phyloP scores from a whole-genome alignment of 2,329 filamentous ascomycete genomes.

The Domatiomyces catenatus region DNA sequence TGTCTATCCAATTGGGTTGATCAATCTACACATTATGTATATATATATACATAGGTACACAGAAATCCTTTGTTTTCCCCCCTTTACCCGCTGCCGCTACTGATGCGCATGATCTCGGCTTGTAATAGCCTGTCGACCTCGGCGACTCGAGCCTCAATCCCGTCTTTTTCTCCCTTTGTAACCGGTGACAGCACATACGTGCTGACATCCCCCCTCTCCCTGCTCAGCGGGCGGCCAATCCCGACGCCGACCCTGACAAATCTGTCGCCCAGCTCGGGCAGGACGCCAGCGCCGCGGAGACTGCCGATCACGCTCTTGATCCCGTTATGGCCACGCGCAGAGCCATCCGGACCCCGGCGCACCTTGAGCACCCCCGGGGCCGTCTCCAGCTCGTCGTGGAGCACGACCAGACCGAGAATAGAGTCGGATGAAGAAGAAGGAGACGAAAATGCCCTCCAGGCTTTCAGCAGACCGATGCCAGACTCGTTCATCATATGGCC shows the following conservation, averaged over 20 bases:
- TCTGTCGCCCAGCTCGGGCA: constrained; percentile 36
- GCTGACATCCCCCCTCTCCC: constrained; percentile 53
- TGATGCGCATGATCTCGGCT: neutral
- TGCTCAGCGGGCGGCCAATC: constrained; percentile 62
- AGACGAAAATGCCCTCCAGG: constrained; percentile 42
- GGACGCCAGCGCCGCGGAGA: constrained; percentile 17
- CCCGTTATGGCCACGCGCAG: constrained; percentile 59
- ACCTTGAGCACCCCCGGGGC: constrained; percentile 52
- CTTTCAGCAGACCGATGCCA: constrained; percentile 52
- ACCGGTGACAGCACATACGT: constrained; percentile 64
- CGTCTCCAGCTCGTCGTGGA: constrained; percentile 80
- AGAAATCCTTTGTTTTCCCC: neutral
- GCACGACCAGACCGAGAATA: constrained; percentile 48
- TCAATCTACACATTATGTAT: no score
- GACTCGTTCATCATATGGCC: constrained; percentile 72
- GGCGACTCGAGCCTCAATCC: constrained; percentile 34
- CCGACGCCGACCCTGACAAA: constrained; percentile 59
- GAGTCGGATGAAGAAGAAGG: constrained; percentile 19
- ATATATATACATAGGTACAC: no score
- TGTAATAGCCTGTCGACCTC: constrained; percentile 22
- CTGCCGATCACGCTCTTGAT: constrained; percentile 43
- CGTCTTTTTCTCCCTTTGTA: constrained; percentile 34
- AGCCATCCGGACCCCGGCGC: constrained; percentile 36
- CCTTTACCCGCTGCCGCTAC: neutral
- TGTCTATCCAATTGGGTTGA: no score